phyloP scores from a whole-genome alignment of 305 asterid genomes.

The Stenogyne calaminthoides region DNA sequence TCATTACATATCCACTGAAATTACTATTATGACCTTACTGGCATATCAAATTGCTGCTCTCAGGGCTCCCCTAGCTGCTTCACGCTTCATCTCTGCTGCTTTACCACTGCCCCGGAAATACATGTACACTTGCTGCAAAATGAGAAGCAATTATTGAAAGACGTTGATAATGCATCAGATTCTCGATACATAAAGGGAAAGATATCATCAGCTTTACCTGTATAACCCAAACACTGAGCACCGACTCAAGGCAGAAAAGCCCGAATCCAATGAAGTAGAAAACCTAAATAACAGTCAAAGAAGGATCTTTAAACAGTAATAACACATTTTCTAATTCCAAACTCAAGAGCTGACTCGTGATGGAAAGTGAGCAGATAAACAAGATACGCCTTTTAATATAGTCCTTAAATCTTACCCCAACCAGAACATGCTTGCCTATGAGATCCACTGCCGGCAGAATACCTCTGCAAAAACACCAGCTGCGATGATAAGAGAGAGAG shows the following conservation, averaged over 20 bases:
- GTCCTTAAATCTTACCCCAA: slow-evolving; percentile 67
- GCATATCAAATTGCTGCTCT: slow-evolving; percentile 66
- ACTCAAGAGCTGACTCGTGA: not conserved
- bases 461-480: slow-evolving; percentile 66
- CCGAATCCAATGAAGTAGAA: slow-evolving; percentile 98
- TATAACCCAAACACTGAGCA: slow-evolving; percentile 94
- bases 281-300: slow-evolving; percentile 44
- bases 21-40: not conserved
- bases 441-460: slow-evolving; percentile 96
- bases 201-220: slow-evolving; percentile 52
- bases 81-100: slow-evolving; percentile 86
- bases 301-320: slow-evolving; percentile 4
- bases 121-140: slow-evolving; percentile 85
- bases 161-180: not conserved
- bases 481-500: slow-evolving; percentile 24
- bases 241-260: slow-evolving; percentile 81
- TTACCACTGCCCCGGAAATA: slow-evolving; percentile 98
- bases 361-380: not conserved
- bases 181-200: not conserved
- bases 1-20: not conserved
- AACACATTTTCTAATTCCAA: not conserved
- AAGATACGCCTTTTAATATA: not conserved
- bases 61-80: slow-evolving; percentile 82
- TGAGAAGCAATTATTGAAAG: not conserved
- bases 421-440: slow-evolving; percentile 64